A percentile compares a stretch with the other conserved stretches of the same genome.
Conservation (phyloP, 495 filamentous ascomycete species). For the Neurospora tetrasperma region DNA sequence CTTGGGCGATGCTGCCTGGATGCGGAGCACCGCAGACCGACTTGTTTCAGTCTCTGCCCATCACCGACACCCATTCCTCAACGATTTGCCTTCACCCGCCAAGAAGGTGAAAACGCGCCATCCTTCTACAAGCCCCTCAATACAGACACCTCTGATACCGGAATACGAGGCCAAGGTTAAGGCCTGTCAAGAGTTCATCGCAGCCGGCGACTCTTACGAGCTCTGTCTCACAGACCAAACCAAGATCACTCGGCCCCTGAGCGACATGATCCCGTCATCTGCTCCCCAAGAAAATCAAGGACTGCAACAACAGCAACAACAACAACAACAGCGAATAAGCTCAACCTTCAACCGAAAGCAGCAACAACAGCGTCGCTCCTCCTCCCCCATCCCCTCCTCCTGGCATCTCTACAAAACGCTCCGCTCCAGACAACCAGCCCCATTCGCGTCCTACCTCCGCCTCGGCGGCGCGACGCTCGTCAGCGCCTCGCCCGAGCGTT, state of each 20-base stretch:
- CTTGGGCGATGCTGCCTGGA: conserved; percentile 20
- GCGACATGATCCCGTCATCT: conserved; percentile 48
- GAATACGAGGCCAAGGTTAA: conserved; percentile 55
- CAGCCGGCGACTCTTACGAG: conserved; percentile 82
- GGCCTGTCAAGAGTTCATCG: conserved; percentile 61
- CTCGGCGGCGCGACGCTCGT: conserved; percentile 61
- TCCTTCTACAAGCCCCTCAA: conserved; percentile 12
- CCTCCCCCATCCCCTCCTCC: conserved; percentile 17
- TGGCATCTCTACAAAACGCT: conserved; percentile 70
- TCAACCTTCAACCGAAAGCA: conserved; percentile 1
- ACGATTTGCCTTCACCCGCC: not conserved
- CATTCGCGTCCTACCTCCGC: conserved; percentile 75
- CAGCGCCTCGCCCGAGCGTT: conserved; percentile 85
- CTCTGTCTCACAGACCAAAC: conserved; percentile 79
- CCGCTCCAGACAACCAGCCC: conserved; percentile 65
- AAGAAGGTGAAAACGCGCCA: conserved; percentile 9
- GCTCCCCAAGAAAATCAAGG: conserved; percentile 20
- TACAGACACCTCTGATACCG: conserved; percentile 38
- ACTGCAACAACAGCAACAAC: conserved; percentile 8
- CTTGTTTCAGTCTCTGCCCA: conserved; percentile 16
- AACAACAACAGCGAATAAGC: conserved; percentile 4
- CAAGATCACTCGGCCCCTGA: conserved; percentile 35
- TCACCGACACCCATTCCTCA: not conserved
- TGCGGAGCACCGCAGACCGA: conserved; percentile 18
- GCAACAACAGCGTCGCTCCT: conserved; percentile 5